A percentile compares a stretch with the other conserved stretches of the same genome.
Evolutionary conservation across 495 filamentous ascomycete genomes (phyloP).

Genomic region (Bryoglossum gracile): DNA sequence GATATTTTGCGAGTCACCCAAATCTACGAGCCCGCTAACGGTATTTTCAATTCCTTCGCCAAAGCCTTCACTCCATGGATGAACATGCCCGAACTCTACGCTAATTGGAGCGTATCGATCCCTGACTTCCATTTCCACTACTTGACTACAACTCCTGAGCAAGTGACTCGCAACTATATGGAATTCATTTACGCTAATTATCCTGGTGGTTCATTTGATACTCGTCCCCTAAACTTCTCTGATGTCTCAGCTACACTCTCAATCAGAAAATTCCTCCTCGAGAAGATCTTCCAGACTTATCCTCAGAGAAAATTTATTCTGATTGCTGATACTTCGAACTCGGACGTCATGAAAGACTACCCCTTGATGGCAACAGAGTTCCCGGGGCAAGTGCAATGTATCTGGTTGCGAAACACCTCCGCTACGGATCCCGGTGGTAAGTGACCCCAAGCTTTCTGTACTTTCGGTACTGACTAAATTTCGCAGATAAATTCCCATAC

Average conservation of each 20-base stretch:
- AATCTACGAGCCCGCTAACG: conserved; percentile 67
- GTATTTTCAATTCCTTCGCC: conserved; percentile 71
- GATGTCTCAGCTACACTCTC: conserved; percentile 62
- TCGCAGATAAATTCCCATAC: no score
- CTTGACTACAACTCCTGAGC: conserved; percentile 76
- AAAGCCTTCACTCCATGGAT: conserved; percentile 62
- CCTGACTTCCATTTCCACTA: conserved; percentile 72
- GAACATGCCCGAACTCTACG: conserved; percentile 72
- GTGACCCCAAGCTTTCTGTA: no score
- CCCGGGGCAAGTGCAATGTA: conserved; percentile 69
- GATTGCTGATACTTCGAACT: conserved; percentile 70
- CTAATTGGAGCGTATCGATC: conserved; percentile 54
- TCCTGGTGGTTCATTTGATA: conserved; percentile 60
- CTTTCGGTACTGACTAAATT: no score
- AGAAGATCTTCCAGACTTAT: conserved; percentile 67
- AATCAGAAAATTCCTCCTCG: conserved; percentile 59
- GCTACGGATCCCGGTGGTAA: conserved; percentile 52
- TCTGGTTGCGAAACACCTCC: conserved; percentile 66
- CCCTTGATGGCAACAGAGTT: conserved; percentile 56
- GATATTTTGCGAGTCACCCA: conserved; percentile 78
- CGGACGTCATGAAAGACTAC: conserved; percentile 70
- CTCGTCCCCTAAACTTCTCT: conserved; percentile 69
- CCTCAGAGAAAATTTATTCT: conserved; percentile 69
- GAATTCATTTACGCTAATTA: conserved; percentile 70
- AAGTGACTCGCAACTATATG: conserved; percentile 71